phyloP scores from a whole-genome alignment of 768 basidiomycete genomes.

The Boletus rubescentipes region DNA sequence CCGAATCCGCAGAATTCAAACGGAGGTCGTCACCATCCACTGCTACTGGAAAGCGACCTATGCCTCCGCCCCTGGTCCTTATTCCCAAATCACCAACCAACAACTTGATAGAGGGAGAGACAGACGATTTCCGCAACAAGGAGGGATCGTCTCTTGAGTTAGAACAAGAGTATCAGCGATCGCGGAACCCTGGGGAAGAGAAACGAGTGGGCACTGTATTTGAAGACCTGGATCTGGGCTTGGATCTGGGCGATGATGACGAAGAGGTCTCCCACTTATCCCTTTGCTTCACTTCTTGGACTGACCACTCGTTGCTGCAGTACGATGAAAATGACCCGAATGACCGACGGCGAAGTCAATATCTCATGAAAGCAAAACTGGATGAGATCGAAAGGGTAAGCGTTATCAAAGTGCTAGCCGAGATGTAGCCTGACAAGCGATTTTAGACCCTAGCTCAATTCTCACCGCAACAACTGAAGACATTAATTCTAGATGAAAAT shows the following conservation, averaged over 20 bases:
- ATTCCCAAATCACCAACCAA: conserved; percentile 34
- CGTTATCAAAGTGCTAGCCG: conserved; percentile 8
- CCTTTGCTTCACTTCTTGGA: not conserved
- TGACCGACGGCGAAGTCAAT: conserved; percentile 73
- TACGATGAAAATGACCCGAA: conserved; percentile 71
- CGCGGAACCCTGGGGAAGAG: conserved; percentile 39
- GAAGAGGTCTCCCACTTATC: conserved; percentile 37
- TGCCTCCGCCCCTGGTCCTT: conserved; percentile 61
- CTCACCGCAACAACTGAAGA: conserved; percentile 49
- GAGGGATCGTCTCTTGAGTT: conserved; percentile 26
- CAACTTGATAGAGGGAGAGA: conserved; percentile 29
- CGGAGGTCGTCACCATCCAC: conserved; percentile 38
- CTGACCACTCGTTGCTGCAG: conserved; percentile 36
- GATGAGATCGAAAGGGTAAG: conserved; percentile 77
- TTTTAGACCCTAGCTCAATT: conserved; percentile 62
- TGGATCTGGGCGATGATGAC: conserved; percentile 42
- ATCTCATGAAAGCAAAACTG: conserved; percentile 68
- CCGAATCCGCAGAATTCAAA: conserved; percentile 39
- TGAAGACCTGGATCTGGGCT: conserved; percentile 45
- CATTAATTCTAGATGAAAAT: conserved; percentile 21
- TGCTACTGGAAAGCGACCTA: conserved; percentile 38
- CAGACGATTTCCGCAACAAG: conserved; percentile 16
- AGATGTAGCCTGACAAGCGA: conserved; percentile 8
- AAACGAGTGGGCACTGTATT: conserved; percentile 47
- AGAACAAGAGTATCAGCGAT: conserved; percentile 29